Percentiles rank a stretch among this genome's conserved stretches.
phyloP scores from a whole-genome alignment of 2,329 filamentous ascomycete genomes.

The Tympanopsis confertula region DNA sequence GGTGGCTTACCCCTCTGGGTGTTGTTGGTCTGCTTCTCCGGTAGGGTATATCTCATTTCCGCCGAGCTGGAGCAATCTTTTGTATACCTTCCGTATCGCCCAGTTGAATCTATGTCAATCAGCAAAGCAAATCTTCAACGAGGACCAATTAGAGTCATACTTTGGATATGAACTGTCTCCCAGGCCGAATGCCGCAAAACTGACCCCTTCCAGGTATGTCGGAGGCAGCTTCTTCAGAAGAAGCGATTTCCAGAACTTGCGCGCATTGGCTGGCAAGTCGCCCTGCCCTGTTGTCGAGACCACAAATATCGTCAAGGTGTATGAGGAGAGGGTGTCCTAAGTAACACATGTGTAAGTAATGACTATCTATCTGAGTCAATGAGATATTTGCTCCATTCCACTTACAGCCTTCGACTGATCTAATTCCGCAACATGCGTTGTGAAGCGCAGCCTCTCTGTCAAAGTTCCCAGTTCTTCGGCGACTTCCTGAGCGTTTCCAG shows the following conservation, averaged over 20 bases:
- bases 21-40: conserved; percentile 86
- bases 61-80: conserved; percentile 72
- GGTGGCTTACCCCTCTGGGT: conserved; percentile 69
- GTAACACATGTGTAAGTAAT: conserved; percentile 5
- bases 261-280: conserved; percentile 76
- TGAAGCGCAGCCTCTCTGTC: conserved; percentile 68
- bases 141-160: conserved; percentile 26
- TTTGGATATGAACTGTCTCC: conserved; percentile 92
- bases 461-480: conserved; percentile 72
- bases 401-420: conserved; percentile 66
- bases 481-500: conserved; percentile 83
- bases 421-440: conserved; percentile 64
- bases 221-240: conserved; percentile 66
- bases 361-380: conserved; percentile 4
- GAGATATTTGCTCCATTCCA: conserved; percentile 8
- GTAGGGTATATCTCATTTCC: conserved; percentile 64
- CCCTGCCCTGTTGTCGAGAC: conserved; percentile 91
- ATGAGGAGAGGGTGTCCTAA: conserved; percentile 36
- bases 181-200: conserved; percentile 78
- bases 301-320: conserved; percentile 61
- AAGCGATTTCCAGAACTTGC: conserved; percentile 74
- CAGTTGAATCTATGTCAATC: conserved; percentile 64
- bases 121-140: conserved; percentile 5
- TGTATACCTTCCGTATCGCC: conserved; percentile 78
- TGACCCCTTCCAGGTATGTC: conserved; percentile 54